These are phyloP conservation scores for Rachicladosporium sp. DNA, from an alignment of 2,329 filamentous ascomycete genomes.

Conservation along the genomic window DNA sequence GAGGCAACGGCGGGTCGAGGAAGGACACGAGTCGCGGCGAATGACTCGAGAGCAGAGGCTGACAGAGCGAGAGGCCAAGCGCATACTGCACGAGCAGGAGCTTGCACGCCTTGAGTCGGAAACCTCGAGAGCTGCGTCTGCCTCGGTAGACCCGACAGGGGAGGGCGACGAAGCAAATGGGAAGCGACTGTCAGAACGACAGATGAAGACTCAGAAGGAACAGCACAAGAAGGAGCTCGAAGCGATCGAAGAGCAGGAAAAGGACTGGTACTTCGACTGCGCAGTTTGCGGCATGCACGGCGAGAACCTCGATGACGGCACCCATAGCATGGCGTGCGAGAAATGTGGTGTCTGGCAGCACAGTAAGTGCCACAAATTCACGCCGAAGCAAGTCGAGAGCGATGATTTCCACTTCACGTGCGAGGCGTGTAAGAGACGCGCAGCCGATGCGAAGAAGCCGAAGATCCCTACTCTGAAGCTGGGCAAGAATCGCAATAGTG, in stretches of 20 bases:
- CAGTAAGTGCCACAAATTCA: conserved; percentile 77
- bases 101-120: conserved; percentile 61
- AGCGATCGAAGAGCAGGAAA: conserved; percentile 57
- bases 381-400: conserved; percentile 64
- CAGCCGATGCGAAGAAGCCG: conserved; percentile 48
- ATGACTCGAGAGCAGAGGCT: conserved; percentile 76
- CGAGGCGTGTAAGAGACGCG: conserved; percentile 58
- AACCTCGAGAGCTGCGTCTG: conserved; percentile 15
- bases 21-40: conserved; percentile 64
- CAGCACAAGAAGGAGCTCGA: conserved; percentile 65
- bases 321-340: conserved; percentile 88
- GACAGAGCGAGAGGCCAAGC: conserved; percentile 72
- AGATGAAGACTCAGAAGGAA: conserved; percentile 71
- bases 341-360: conserved; percentile 95
- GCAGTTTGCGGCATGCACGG: conserved; percentile 76
- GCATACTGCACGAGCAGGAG: conserved; percentile 74
- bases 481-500: conserved; percentile 20
- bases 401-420: conserved; percentile 85
- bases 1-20: conserved; percentile 24
- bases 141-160: conserved; percentile 9
- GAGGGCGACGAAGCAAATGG: conserved; percentile 30
- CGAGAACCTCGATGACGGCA: conserved; percentile 78
- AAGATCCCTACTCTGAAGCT: conserved; percentile 53
- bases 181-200: conserved; percentile 59
- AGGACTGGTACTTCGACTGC: conserved; percentile 92